phyloP scores from a whole-genome alignment of 1,284 basidiomycete genomes.

The Pyrrhoderma lamaoense region DNA sequence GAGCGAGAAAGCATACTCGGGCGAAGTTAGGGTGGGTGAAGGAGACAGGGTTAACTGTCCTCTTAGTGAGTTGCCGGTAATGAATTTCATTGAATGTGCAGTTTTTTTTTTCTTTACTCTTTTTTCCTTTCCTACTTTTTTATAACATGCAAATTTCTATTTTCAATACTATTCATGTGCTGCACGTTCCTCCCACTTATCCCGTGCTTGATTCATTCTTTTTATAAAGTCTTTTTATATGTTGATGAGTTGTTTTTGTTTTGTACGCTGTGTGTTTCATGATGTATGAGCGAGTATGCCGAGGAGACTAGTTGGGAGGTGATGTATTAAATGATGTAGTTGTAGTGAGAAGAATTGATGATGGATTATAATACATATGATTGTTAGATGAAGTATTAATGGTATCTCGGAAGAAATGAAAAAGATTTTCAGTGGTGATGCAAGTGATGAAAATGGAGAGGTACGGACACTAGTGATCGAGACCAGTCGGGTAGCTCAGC shows the following conservation, averaged over 20 bases:
- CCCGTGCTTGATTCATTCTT: background rate
- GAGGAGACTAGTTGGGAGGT: too few species aligned
- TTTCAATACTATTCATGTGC: too few species aligned
- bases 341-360: too few species aligned
- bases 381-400: background rate
- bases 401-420: background rate
- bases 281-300: too few species aligned
- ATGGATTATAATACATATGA: too few species aligned
- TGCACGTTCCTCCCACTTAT: background rate
- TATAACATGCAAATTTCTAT: too few species aligned
- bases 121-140: background rate
- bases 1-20: slow-evolving; percentile 28
- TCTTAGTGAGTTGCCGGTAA: slow-evolving; percentile 40
- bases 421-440: background rate
- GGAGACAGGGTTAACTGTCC: slow-evolving; percentile 51
- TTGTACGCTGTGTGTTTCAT: background rate
- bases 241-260: background rate
- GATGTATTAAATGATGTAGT: too few species aligned
- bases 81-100: slow-evolving; percentile 16
- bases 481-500: too few species aligned
- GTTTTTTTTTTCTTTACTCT: background rate
- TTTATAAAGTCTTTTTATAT: background rate
- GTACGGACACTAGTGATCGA: background rate
- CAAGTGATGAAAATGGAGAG: background rate
- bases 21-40: slow-evolving; percentile 53